Base-by-base conservation (phyloP, 257 asterid species). In the Solanum pennellii region DNA sequence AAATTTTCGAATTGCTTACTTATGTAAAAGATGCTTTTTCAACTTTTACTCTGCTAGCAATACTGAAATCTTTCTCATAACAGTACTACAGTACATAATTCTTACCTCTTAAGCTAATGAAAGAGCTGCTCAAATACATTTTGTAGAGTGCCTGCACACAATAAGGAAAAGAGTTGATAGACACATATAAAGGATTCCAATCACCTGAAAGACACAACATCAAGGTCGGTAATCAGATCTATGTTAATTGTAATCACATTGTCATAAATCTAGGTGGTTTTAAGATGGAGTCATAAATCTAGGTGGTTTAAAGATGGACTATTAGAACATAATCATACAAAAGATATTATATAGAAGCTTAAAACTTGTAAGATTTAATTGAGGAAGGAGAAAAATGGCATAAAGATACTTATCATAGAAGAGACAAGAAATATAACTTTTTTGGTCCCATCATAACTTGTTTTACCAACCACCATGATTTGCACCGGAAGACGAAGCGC, bases 401-500 rank as follows among this genome's bases (percentile, higher is more conserved):
- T 33, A 16, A 76, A 82, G 45, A 69, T 15, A 72, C 49, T 33
- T 35, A 52, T 69, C 65, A 83, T 76, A 85, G 69, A 66, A 39
- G 56, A 45, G 86, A 33, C 49, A 39, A 85, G 82, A 60, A 83
- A 62, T 31, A 62, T 41, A 31, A 73, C 23, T 68, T 68, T 86
- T 86, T 90, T 75, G 85, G 92, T 89, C 87, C 93, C 93, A 91
- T n/a, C 41, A 75, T 45, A 44, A 25, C 39, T 9, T 44, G 1
- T 25, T 44, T 86, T 88, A 91, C 94, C 94, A 90, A 69, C 91
- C 84, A 77, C 92, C 92, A 69, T 92, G 90, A 84, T 89, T 91
- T 62, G 93, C 75, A 74, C 91, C 72, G 20, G 96, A 88, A 44
- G 93, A 90, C 47, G 94, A 96, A 91, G 94, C 92, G 86, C 47